A percentile compares a stretch with the other conserved stretches of the same genome.
Evolutionary conservation across 2,329 filamentous ascomycete genomes (phyloP).

Genomic region (Phialocephala subalpina): DNA sequence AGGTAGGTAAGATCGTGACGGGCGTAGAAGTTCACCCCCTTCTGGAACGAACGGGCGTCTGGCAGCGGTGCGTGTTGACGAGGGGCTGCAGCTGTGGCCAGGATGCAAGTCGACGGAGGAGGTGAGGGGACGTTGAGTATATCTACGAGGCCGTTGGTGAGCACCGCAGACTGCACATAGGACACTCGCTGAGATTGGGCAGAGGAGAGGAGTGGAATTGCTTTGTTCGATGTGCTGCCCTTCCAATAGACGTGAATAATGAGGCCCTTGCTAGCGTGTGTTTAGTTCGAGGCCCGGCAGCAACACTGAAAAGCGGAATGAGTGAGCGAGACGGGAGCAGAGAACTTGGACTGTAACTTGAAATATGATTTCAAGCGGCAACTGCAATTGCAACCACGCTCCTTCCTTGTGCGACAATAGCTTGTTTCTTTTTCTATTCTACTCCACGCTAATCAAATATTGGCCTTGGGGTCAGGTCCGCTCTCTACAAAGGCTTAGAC

Average conservation of each 20-base stretch:
- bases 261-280: conserved; percentile 17
- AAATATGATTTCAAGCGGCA: neutral
- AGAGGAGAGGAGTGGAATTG: conserved; percentile 13
- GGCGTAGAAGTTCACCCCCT: conserved; percentile 27
- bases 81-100: conserved; percentile 7
- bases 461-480: conserved; percentile 7
- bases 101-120: conserved; percentile 7
- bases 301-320: conserved; percentile 9
- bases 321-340: conserved; percentile 9
- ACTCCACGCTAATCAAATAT: conserved; percentile 1
- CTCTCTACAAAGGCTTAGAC: conserved; percentile 14
- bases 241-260: conserved; percentile 25
- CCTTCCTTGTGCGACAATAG: neutral
- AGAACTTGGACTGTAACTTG: neutral
- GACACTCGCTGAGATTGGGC: conserved; percentile 17
- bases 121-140: conserved; percentile 16
- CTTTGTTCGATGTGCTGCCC: conserved; percentile 22
- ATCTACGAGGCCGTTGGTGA: conserved; percentile 21
- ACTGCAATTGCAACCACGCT: neutral
- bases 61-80: conserved; percentile 12
- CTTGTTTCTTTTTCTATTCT: neutral
- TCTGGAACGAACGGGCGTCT: conserved; percentile 33
- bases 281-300: conserved; percentile 18
- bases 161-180: conserved; percentile 21
- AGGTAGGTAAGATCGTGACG: conserved; percentile 5